These are phyloP conservation scores for Passiflora organensis DNA, from an alignment of 345 rosid species.

Conservation along the genomic window DNA sequence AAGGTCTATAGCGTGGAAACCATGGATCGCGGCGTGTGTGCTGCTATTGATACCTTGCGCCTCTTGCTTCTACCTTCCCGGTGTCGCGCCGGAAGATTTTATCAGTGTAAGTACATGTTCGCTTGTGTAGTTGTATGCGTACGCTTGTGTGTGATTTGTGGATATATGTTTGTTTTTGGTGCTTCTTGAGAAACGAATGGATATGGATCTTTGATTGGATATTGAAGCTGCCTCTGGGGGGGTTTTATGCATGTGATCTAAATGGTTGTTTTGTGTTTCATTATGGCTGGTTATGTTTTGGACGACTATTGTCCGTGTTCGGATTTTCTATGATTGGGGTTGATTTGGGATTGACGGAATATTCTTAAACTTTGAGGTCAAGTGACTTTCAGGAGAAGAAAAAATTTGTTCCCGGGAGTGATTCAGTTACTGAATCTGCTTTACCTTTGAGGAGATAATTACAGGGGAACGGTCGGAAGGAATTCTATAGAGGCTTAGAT, in stretches of 20 bases:
- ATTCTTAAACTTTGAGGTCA: too few relatives aligned
- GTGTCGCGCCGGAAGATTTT: conserved; percentile 70
- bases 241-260: not conserved
- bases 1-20: not conserved
- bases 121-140: not conserved
- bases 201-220: conserved; percentile 1
- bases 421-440: too few relatives aligned
- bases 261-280: too few relatives aligned
- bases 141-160: not conserved
- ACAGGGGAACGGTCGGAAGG: too few relatives aligned
- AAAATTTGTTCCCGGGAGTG: too few relatives aligned
- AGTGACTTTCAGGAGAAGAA: too few relatives aligned
- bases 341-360: too few relatives aligned
- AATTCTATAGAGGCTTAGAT: too few relatives aligned
- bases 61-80: conserved; percentile 67
- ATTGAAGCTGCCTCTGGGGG: not conserved
- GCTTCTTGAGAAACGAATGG: not conserved
- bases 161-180: not conserved
- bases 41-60: conserved; percentile 13
- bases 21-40: not conserved
- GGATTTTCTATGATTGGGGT: too few relatives aligned
- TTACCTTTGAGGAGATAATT: too few relatives aligned
- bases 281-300: too few relatives aligned
- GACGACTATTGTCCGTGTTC: too few relatives aligned
- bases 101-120: conserved; percentile 30